Percentiles rank a stretch among this genome's conserved stretches.
These are phyloP conservation scores for Vanilla planifolia DNA, from an alignment of 106 monocot species.

Conservation along the genomic window DNA sequence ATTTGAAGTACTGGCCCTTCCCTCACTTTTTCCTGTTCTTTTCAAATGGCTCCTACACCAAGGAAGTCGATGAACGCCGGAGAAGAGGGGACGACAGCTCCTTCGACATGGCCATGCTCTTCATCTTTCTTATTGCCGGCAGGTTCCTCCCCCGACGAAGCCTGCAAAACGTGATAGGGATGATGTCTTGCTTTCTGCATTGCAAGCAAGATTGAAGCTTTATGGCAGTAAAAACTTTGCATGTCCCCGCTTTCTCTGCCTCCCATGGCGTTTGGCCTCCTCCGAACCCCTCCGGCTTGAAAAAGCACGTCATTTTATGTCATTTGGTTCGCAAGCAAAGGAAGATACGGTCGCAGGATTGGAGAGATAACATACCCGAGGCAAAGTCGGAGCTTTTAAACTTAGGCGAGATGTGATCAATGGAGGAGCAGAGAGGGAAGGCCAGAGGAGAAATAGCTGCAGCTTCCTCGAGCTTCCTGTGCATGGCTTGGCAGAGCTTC, in stretches of 20 bases:
- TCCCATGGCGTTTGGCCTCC: neutral
- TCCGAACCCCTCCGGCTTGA: neutral
- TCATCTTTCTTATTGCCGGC: neutral
- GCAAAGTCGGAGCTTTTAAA: neutral
- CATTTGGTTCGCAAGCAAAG: neutral
- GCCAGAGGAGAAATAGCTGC: neutral
- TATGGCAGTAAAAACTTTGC: neutral
- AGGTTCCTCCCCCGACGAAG: neutral
- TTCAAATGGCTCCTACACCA: constrained; percentile 17
- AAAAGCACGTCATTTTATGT: constrained; percentile 9
- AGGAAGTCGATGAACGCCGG: constrained; percentile 19
- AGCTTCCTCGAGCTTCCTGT: neutral
- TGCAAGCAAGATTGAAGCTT: neutral
- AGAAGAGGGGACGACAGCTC: neutral
- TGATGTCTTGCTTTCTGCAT: neutral
- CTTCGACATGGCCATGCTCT: neutral
- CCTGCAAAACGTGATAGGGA: neutral
- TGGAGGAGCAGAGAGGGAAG: constrained; percentile 2
- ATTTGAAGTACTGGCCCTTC: too few species aligned
- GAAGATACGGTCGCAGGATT: neutral
- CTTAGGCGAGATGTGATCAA: neutral
- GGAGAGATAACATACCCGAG: neutral
- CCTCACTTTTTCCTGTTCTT: too few species aligned
- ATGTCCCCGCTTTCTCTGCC: neutral
- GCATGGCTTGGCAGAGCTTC: constrained; percentile 8